phyloP scores from a whole-genome alignment of 2,329 filamentous ascomycete species.

The Pestalotiopsis fici region DNA sequence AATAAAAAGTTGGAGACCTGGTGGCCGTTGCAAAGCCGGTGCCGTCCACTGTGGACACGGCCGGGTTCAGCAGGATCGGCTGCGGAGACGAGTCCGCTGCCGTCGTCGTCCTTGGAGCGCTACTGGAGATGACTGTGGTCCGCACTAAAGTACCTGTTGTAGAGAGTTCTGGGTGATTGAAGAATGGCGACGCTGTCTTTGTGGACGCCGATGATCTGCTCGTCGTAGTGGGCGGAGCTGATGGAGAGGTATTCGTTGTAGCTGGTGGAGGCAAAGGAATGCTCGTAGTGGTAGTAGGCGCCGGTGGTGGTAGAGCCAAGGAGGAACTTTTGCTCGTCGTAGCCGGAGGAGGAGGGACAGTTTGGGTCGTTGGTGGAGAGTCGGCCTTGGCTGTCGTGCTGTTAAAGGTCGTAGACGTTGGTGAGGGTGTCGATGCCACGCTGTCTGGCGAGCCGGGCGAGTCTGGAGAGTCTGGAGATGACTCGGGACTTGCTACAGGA shows the following conservation, averaged over 20 bases:
- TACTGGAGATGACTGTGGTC: neutral
- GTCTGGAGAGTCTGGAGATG: neutral
- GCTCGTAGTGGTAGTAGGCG: neutral
- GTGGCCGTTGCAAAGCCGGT: neutral
- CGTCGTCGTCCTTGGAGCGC: neutral
- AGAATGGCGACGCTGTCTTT: neutral
- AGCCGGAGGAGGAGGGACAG: neutral
- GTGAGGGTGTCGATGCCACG: neutral
- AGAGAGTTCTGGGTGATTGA: neutral
- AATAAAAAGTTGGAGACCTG: neutral
- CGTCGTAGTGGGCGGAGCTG: neutral
- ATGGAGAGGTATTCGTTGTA: neutral
- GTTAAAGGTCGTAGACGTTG: neutral
- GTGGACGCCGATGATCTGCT: neutral
- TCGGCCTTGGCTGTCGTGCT: neutral
- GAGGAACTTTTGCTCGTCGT: neutral
- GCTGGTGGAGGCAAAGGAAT: neutral
- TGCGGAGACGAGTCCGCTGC: neutral
- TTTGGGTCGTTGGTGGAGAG: neutral
- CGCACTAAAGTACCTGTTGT: neutral
- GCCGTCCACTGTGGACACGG: neutral
- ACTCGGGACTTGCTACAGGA: neutral
- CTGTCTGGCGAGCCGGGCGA: neutral
- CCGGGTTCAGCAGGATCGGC: neutral
- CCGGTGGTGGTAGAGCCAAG: neutral